Percentiles rank a stretch among this genome's conserved stretches.
Evolutionary conservation across 2,329 filamentous ascomycete species (phyloP).

Genomic region (Stachybotrys chartarum): DNA sequence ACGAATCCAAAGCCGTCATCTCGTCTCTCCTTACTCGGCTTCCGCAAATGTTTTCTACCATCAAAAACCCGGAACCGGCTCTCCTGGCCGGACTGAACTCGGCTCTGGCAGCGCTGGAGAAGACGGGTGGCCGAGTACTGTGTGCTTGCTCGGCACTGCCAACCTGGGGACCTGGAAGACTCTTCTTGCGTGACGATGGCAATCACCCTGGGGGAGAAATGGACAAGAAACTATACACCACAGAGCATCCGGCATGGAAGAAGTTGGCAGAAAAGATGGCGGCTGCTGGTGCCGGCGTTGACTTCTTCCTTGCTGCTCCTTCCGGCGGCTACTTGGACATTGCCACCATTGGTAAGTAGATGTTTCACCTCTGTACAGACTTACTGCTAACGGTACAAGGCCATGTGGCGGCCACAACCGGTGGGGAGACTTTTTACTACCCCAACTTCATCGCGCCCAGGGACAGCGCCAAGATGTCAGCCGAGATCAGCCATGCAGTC

Average conservation of each 20-base stretch:
- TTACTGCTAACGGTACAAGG: conserved; percentile 36
- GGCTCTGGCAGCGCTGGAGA: conserved; percentile 72
- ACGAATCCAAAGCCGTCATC: conserved; percentile 82
- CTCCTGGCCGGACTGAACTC: conserved; percentile 79
- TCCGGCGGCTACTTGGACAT: conserved; percentile 89
- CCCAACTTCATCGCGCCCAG: conserved; percentile 89
- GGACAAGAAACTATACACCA: conserved; percentile 86
- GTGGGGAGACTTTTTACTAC: conserved; percentile 93
- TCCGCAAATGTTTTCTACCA: conserved; percentile 75
- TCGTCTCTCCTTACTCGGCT: conserved; percentile 77
- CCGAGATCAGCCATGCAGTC: conserved; percentile 80
- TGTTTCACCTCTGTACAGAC: background rate
- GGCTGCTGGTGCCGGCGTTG: conserved; percentile 75
- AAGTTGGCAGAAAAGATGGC: conserved; percentile 85
- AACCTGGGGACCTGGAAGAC: conserved; percentile 80
- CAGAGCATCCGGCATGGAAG: conserved; percentile 82
- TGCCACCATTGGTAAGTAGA: conserved; percentile 71
- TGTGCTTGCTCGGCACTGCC: conserved; percentile 83
- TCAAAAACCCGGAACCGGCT: conserved; percentile 88
- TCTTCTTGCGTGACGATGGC: conserved; percentile 82
- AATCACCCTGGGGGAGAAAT: conserved; percentile 81
- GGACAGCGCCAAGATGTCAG: conserved; percentile 74
- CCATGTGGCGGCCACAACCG: conserved; percentile 80
- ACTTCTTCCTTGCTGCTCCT: conserved; percentile 91
- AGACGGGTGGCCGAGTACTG: conserved; percentile 86